Evolutionary conservation across 139 green algal species (phyloP).

Genomic region (Chlorella sp.): DNA sequence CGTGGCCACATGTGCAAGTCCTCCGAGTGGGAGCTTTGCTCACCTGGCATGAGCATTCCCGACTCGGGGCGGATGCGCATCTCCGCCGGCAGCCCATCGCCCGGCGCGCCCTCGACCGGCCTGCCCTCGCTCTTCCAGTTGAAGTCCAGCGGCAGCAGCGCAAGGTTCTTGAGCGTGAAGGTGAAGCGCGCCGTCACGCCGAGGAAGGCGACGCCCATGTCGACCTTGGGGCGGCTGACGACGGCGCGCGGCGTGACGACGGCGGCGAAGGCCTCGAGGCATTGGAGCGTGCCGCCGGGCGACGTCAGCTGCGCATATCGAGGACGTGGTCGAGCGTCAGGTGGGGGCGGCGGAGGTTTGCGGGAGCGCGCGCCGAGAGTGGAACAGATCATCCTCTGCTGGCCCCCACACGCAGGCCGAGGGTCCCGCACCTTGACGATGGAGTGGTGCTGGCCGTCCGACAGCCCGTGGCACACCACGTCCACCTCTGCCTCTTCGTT

Average conservation of each 20-base stretch:
- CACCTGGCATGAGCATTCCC: conserved; percentile 25
- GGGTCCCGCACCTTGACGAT: conserved; percentile 14
- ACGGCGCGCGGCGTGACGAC: conserved; percentile 32
- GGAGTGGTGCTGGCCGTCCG: conserved; percentile 23
- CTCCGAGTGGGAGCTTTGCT: too few relatives aligned
- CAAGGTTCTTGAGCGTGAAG: conserved; percentile 22
- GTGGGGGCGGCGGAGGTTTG: too few relatives aligned
- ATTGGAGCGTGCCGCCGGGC: conserved; percentile 11
- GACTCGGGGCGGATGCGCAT: conserved; percentile 24
- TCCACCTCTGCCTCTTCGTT: conserved; percentile 13
- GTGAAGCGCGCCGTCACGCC: conserved; percentile 17
- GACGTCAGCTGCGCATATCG: background rate
- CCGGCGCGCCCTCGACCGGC: background rate
- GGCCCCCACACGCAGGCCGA: too few relatives aligned
- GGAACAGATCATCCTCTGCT: too few relatives aligned
- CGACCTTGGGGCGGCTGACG: conserved; percentile 23
- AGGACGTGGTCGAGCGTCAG: too few relatives aligned
- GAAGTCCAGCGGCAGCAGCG: conserved; percentile 32
- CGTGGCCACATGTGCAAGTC: too few relatives aligned
- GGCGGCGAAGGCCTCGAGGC: conserved; percentile 24
- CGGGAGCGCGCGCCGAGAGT: too few relatives aligned
- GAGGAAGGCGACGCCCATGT: conserved; percentile 31
- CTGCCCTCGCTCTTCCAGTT: conserved; percentile 16
- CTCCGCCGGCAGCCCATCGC: conserved; percentile 13
- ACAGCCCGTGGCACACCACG: conserved; percentile 18